Conservation (phyloP, 2,329 filamentous ascomycete species). For the Cordyceps farinosa region DNA sequence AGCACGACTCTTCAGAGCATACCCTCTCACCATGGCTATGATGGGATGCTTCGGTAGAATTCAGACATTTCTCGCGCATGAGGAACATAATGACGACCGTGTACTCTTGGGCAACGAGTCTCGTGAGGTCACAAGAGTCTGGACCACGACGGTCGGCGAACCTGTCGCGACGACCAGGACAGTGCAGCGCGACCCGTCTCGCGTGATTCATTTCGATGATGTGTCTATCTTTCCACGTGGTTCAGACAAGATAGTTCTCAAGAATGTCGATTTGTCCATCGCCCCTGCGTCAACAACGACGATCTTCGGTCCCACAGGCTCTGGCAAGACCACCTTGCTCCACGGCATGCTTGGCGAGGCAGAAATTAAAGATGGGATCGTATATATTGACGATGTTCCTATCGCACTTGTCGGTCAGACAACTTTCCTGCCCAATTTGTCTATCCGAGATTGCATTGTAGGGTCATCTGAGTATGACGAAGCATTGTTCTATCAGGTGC, state of each 20-base stretch:
- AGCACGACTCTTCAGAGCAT: not conserved
- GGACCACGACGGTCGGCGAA: too few species aligned
- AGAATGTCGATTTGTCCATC: not conserved
- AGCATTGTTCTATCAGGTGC: not conserved
- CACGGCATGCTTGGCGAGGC: not conserved
- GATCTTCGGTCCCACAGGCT: not conserved
- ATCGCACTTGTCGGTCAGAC: not conserved
- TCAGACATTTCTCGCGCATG: not conserved
- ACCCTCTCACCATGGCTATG: not conserved
- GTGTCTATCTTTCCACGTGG: too few species aligned
- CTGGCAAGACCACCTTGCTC: not conserved
- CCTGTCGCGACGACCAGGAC: not conserved
- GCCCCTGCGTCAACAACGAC: not conserved
- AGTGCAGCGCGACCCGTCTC: not conserved
- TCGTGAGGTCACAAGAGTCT: not conserved
- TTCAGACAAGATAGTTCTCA: not conserved
- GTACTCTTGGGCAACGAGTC: not conserved
- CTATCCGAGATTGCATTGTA: not conserved
- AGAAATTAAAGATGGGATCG: not conserved
- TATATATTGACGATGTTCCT: not conserved
- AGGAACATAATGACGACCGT: not conserved
- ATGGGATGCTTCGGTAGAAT: conserved; percentile 10
- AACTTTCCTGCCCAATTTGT: not conserved
- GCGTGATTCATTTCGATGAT: not conserved
- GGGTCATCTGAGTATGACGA: not conserved